Conservation (phyloP, 1,284 basidiomycete genomes). For the Cutaneotrichosporon sp. region DNA sequence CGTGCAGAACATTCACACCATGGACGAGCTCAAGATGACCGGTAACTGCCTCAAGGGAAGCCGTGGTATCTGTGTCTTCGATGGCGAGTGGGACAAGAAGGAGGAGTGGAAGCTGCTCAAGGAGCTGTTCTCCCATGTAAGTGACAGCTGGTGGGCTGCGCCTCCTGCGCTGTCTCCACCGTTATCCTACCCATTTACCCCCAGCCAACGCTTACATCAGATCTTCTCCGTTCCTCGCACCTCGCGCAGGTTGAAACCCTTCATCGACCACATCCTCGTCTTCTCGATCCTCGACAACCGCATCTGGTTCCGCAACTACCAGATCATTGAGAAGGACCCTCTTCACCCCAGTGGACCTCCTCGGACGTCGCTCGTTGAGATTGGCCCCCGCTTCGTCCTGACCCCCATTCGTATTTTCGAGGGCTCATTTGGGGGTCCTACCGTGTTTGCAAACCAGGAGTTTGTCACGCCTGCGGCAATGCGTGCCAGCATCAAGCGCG, state of each 20-base stretch:
- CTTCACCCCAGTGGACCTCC: conserved; percentile 53
- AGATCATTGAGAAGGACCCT: conserved; percentile 60
- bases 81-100: conserved; percentile 84
- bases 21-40: conserved; percentile 99
- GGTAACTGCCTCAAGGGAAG: conserved; percentile 98
- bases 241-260: conserved; percentile 88
- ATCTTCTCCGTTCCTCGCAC: conserved; percentile 91
- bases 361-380: conserved; percentile 74
- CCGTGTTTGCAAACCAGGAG: conserved; percentile 94
- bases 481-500: conserved; percentile 65
- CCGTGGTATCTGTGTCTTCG: conserved; percentile 87
- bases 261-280: conserved; percentile 94
- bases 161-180: too few species aligned
- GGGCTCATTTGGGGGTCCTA: conserved; percentile 90
- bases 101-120: conserved; percentile 80
- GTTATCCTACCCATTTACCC: not conserved
- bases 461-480: conserved; percentile 83
- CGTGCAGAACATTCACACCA: conserved; percentile 97
- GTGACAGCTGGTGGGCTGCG: conserved; percentile 42
- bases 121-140: conserved; percentile 92
- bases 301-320: conserved; percentile 98
- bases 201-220: conserved; percentile 50
- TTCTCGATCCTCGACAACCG: conserved; percentile 95
- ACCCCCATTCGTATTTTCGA: conserved; percentile 98
- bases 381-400: conserved; percentile 94